A percentile compares a stretch with the other conserved stretches of the same genome.
phyloP scores from a whole-genome alignment of 2,329 filamentous ascomycete genomes.

The Thelonectria blattea region DNA sequence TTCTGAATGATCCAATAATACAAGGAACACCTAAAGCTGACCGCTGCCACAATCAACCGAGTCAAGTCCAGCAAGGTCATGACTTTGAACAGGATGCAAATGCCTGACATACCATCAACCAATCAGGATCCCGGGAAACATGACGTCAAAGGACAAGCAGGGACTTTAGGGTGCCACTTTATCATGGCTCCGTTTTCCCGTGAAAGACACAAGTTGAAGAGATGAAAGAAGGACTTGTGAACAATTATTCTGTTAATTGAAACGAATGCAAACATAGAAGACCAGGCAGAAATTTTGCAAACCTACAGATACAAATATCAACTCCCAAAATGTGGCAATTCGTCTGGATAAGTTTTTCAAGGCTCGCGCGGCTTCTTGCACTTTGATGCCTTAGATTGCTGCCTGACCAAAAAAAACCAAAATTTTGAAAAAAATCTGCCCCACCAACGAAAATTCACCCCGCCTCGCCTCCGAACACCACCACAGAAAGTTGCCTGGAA shows the following conservation, averaged over 20 bases:
- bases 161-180: conserved; percentile 1
- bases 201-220: background rate
- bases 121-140: conserved; percentile 31
- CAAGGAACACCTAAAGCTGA: background rate
- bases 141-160: conserved; percentile 33
- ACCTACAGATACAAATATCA: background rate
- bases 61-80: no score
- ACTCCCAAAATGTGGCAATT: background rate
- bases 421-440: conserved; percentile 45
- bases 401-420: conserved; percentile 43
- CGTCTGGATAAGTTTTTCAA: conserved; percentile 9
- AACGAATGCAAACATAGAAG: background rate
- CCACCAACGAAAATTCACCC: conserved; percentile 51
- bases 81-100: background rate
- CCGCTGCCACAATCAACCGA: background rate
- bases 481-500: conserved; percentile 32
- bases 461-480: conserved; percentile 45
- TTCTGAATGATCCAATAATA: background rate
- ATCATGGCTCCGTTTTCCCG: conserved; percentile 2
- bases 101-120: conserved; percentile 16
- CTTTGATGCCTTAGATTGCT: conserved; percentile 46
- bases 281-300: background rate
- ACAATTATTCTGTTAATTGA: background rate
- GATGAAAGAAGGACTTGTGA: background rate
- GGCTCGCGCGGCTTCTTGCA: conserved; percentile 14